These are phyloP conservation scores for Hypericum androsaemum DNA, from an alignment of 345 rosid species.

Conservation along the genomic window DNA sequence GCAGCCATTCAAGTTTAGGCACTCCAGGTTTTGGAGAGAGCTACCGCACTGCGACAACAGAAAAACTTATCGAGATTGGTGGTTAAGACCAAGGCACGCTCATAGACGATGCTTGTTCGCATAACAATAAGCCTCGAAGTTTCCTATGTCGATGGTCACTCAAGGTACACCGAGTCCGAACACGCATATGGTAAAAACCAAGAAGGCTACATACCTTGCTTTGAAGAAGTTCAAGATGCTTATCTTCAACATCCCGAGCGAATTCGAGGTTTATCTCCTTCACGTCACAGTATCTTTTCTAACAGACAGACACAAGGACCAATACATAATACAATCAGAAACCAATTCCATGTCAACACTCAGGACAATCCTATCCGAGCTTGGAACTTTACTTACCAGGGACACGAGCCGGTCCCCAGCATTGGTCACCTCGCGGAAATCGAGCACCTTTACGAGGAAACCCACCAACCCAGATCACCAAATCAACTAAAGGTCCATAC, in stretches of 20 bases:
- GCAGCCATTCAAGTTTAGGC: constrained; percentile 81
- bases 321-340: neutral
- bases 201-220: constrained; percentile 28
- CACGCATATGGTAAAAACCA: neutral
- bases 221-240: constrained; percentile 50
- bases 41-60: constrained; percentile 36
- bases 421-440: constrained; percentile 63
- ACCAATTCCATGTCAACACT: neutral
- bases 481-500: neutral
- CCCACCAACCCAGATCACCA: constrained; percentile 15
- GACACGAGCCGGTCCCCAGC: constrained; percentile 67
- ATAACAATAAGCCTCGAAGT: too few species aligned
- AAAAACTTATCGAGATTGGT: neutral
- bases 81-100: too few species aligned
- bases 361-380: too few species aligned
- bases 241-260: constrained; percentile 68
- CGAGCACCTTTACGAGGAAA: constrained; percentile 39
- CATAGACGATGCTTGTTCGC: too few species aligned
- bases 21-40: constrained; percentile 54
- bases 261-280: constrained; percentile 77
- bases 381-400: constrained; percentile 34
- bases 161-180: neutral
- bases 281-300: constrained; percentile 65
- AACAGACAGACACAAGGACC: constrained; percentile 15
- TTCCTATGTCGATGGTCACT: too few species aligned